A percentile compares a stretch with the other conserved stretches of the same genome.
Conservation (phyloP, 1,284 basidiomycete genomes). For the Boletellus deceptivus region DNA sequence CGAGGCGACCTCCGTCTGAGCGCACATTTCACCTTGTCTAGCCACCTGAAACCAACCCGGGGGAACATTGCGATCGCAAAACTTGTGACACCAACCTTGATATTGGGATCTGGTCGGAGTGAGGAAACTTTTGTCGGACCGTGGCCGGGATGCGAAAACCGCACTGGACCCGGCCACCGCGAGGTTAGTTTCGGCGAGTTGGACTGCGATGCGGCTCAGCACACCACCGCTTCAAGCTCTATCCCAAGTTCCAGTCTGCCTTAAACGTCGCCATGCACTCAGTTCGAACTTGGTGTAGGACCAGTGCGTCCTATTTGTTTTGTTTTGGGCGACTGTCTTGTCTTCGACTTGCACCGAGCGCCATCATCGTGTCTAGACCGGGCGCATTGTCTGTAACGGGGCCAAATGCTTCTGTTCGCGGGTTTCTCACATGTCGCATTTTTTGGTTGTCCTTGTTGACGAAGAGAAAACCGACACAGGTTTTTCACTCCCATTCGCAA, state of each 20-base stretch:
- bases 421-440: slow-evolving; percentile 38
- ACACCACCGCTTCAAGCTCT: not conserved
- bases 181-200: not conserved
- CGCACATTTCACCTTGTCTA: no score
- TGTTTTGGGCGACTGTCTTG: not conserved
- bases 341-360: no score
- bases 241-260: not conserved
- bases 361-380: not conserved
- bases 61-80: no score
- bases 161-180: no score
- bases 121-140: not conserved
- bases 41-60: no score
- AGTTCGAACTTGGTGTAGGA: not conserved
- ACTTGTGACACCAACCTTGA: no score
- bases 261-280: not conserved
- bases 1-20: not conserved
- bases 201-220: not conserved
- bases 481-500: slow-evolving; percentile 48
- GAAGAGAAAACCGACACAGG: slow-evolving; percentile 51
- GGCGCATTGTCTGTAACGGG: slow-evolving; percentile 24
- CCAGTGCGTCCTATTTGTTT: not conserved
- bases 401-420: slow-evolving; percentile 20
- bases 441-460: slow-evolving; percentile 54
- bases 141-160: not conserved
- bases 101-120: not conserved